Evolutionary conservation across 768 basidiomycete species (phyloP), one percentile per base, ranked within the genome.

Genomic region (Tricholoma bakamatsutake): DNA sequence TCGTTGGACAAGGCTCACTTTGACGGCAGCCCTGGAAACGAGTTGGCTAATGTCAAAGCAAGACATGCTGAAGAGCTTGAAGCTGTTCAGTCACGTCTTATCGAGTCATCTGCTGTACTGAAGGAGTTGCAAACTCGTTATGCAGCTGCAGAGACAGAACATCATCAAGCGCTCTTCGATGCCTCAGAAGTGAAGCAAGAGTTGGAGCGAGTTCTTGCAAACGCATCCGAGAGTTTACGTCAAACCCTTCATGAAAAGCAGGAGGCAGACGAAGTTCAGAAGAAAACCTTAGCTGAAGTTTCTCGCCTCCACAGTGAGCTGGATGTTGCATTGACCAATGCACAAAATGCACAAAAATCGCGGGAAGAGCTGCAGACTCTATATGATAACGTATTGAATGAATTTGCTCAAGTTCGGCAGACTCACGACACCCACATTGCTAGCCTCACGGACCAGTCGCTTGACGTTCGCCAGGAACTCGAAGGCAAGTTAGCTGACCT

Each of bases 11-110:
- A 71, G 33, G 60, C 61, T 10, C 67, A 68, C 34, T 52, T 51
- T 18, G 60, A 62, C 24, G 64, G 64, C 28, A 64, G 64, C 43
- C 57, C 62, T 7, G 64, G 69, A 42, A 60, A 61, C 33, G 64
- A 70, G 31, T 42, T 76, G 6, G 65, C 59, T 17, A 60, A 64
- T 42, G 62, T 79, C 40, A 69, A 65, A 51, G 64, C 70, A 34
- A 64, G 68, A 52, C 75, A 78, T 46, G 62, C 70, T 4, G 66
- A 70, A 50, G 73, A 75, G 33, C 56, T 79, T 53, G 67, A 64
- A 5, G 62, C 62, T 18, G 55, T 81, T 21, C 72, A 72, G 50
- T 60, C 62, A 15, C 76, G 65, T 37, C 67, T 80, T n/a, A 62
- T 66, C 8, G 66, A 72, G 30, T 69, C 64, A 30, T 66, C 65